These are phyloP conservation scores for Rauvolfia tetraphylla DNA, from an alignment of 257 asterid species.

Conservation along the genomic window DNA sequence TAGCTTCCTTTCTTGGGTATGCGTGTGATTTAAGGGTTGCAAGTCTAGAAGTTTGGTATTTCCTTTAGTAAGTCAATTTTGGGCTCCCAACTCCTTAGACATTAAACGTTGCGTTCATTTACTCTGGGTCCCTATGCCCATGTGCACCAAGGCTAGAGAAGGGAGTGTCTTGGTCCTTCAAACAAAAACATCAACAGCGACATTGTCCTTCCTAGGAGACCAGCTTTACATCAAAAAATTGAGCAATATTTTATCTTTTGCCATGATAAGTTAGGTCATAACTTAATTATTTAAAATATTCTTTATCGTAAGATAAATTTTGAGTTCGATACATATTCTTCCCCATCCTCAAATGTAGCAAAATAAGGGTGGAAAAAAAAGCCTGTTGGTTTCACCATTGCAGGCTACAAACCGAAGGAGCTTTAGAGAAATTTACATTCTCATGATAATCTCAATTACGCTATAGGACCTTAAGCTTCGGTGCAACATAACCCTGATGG, in stretches of 20 bases:
- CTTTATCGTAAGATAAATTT: too few relatives aligned
- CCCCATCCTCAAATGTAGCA: too few relatives aligned
- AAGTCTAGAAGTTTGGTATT: slow-evolving; percentile 5
- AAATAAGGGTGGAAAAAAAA: too few relatives aligned
- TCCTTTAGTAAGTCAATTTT: neutral
- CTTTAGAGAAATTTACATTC: neutral
- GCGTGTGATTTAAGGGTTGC: slow-evolving; percentile 3
- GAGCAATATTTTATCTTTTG: neutral
- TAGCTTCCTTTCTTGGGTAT: neutral
- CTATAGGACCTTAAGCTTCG: neutral
- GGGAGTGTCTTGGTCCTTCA: neutral
- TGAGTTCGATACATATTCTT: too few relatives aligned
- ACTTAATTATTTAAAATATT: too few relatives aligned
- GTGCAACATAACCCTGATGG: too few relatives aligned
- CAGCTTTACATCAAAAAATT: slow-evolving; percentile 2
- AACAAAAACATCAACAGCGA: slow-evolving; percentile 5
- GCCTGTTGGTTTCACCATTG: too few relatives aligned
- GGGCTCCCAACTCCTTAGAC: neutral
- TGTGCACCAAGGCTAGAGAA: neutral
- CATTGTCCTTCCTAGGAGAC: slow-evolving; percentile 1
- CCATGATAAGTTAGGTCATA: too few relatives aligned
- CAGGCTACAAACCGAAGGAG: neutral
- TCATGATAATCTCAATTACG: neutral
- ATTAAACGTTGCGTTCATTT: slow-evolving; percentile 4
- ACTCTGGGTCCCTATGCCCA: neutral